These are phyloP conservation scores for Melaleuca quinquenervia DNA, from an alignment of 345 rosid species.

Conservation along the genomic window DNA sequence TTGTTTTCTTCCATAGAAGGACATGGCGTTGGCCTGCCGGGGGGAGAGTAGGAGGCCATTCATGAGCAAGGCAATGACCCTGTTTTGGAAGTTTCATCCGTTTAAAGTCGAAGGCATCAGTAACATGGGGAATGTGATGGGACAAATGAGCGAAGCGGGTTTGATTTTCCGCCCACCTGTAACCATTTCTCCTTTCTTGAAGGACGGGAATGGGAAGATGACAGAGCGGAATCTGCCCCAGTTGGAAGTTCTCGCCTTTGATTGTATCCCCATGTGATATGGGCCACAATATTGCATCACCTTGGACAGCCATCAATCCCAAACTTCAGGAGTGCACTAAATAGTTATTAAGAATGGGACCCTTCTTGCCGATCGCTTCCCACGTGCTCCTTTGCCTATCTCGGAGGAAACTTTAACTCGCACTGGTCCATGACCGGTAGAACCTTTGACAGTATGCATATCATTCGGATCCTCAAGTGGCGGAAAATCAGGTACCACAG, in stretches of 20 bases:
- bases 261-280: not conserved
- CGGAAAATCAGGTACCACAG: not conserved
- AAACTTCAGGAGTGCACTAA: not conserved
- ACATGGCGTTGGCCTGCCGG: not conserved
- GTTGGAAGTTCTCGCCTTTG: not conserved
- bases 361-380: not conserved
- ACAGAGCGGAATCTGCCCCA: not conserved
- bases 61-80: not conserved
- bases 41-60: not conserved
- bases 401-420: not conserved
- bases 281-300: not conserved
- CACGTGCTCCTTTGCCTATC: not conserved
- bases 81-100: not conserved
- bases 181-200: not conserved
- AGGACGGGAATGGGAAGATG: not conserved
- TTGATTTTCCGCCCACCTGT: not conserved
- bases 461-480: not conserved
- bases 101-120: not conserved
- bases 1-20: not conserved
- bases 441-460: not conserved
- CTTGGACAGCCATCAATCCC: not conserved
- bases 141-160: not conserved
- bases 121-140: not conserved
- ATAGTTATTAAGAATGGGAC: not conserved
- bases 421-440: not conserved